Base-by-base conservation (phyloP, 805 yeast species). In the Candida germanica region DNA sequence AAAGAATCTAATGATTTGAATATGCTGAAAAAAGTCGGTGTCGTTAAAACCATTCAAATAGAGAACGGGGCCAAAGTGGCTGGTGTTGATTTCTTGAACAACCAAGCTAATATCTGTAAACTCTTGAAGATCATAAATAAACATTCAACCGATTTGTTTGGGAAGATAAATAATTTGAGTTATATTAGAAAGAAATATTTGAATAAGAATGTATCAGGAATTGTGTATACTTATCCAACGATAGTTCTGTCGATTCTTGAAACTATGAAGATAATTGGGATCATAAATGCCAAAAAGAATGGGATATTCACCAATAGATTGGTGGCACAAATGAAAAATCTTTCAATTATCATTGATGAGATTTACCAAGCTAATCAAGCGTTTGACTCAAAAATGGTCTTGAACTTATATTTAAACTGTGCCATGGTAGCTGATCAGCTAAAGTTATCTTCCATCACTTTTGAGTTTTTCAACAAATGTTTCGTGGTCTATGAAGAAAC, bases 401-500 rank as follows among this genome's bases (percentile, higher is more conserved):
- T 83, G 40, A 65, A 74, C 50, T 52, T 80, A 27, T 75, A 83
- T 53, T 64, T 87, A 36, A 69, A 78, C 33, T 73, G 82, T 25
- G 96, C 95, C 0, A 63, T 77, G 11, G 59, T 86, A 3, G 91
- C 97, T 0, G 96, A 93, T 55, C 91, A 85, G 56, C 66, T 83
- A 18, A 65, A 71, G 12, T 65, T 80, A 25, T 82, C 80, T 39
- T 87, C 83, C 41, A 79, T 87, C 20, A 69, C 91, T 11, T 86
- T 86, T 60, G 98, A 93, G 61, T 80, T 87, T 51, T 87, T 83
- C 58, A 89, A 86, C 24, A 94, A 88, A 56, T 83, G 95, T 3
- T 86, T 89, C 54, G 74, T 89, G 1, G 73, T 87, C 0, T 89
- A 87, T 55, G 98, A 91, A 57, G 81, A 77, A 40, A 61, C 61